phyloP scores from a whole-genome alignment of 805 yeast genomes.

The Kuraishia borneana region DNA sequence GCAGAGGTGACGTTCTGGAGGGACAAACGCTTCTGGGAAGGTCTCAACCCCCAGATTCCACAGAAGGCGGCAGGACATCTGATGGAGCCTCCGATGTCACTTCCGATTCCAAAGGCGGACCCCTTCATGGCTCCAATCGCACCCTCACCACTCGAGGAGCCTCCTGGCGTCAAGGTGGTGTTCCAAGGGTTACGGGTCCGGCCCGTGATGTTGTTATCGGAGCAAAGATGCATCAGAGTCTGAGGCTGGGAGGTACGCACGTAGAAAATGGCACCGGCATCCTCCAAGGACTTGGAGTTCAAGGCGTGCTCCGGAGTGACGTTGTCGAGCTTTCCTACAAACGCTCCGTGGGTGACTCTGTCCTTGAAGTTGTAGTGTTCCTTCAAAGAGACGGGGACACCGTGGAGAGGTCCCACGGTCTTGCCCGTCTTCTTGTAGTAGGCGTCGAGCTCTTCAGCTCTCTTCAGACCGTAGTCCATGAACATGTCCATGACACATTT shows the following conservation, averaged over 20 bases:
- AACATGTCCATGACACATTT: slow-evolving; percentile 38
- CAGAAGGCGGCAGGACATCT: slow-evolving; percentile 43
- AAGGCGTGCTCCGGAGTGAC: slow-evolving; percentile 28
- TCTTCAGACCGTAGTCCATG: slow-evolving; percentile 32
- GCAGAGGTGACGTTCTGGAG: slow-evolving; percentile 21
- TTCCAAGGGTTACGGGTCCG: slow-evolving; percentile 36
- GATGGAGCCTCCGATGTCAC: slow-evolving; percentile 47
- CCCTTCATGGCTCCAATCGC: slow-evolving; percentile 34
- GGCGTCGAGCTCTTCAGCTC: slow-evolving; percentile 43
- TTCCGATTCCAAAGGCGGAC: slow-evolving; percentile 26
- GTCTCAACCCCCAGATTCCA: slow-evolving; percentile 38
- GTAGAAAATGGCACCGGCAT: slow-evolving; percentile 45
- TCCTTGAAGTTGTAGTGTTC: slow-evolving; percentile 43
- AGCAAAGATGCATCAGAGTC: slow-evolving; percentile 44
- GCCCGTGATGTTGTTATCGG: slow-evolving; percentile 45
- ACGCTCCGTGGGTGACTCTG: slow-evolving; percentile 39
- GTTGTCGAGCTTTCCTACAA: slow-evolving; percentile 27
- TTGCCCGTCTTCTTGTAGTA: slow-evolving; percentile 30
- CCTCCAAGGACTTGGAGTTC: slow-evolving; percentile 28
- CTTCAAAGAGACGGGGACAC: slow-evolving; percentile 52
- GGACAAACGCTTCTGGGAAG: slow-evolving; percentile 38
- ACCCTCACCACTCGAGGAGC: slow-evolving; percentile 45
- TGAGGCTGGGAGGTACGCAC: slow-evolving; percentile 48
- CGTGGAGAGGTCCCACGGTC: slow-evolving; percentile 48
- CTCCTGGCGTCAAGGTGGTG: slow-evolving; percentile 34